phyloP scores from a whole-genome alignment of 495 filamentous ascomycete genomes.

The Annulohypoxylon bovei region DNA sequence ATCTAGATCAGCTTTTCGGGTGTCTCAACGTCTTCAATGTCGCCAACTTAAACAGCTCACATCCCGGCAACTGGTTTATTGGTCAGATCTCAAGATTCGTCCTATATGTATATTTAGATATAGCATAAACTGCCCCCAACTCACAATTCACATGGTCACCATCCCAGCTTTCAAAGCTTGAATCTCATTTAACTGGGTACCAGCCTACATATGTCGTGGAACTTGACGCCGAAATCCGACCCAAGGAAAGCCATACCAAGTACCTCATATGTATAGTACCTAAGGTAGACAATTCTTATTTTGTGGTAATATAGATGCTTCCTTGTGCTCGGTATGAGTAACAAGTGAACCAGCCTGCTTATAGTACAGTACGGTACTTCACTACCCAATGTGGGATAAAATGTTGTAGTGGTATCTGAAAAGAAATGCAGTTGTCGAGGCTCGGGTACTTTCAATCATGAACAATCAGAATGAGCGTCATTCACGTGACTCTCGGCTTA shows the following conservation, averaged over 20 bases:
- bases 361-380: not conserved
- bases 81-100: not conserved
- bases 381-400: not conserved
- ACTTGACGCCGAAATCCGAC: conserved; percentile 5
- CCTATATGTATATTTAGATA: not conserved
- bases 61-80: conserved; percentile 12
- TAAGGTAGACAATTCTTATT: conserved; percentile 2
- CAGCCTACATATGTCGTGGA: conserved; percentile 30
- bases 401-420: not conserved
- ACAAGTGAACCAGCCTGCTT: not conserved
- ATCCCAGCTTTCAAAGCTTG: not conserved
- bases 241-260: not conserved
- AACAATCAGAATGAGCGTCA: conserved; percentile 39
- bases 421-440: not conserved
- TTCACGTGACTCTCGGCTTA: conserved; percentile 37
- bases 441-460: conserved; percentile 12
- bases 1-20: not conserved
- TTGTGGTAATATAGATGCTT: not conserved
- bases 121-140: not conserved
- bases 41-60: not conserved
- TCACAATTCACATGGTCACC: not conserved
- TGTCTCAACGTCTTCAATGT: not conserved
- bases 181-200: not conserved
- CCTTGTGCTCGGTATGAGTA: not conserved
- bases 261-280: not conserved